Evolutionary conservation across 768 basidiomycete species (phyloP).

Genomic region (Pisolithus sp.): DNA sequence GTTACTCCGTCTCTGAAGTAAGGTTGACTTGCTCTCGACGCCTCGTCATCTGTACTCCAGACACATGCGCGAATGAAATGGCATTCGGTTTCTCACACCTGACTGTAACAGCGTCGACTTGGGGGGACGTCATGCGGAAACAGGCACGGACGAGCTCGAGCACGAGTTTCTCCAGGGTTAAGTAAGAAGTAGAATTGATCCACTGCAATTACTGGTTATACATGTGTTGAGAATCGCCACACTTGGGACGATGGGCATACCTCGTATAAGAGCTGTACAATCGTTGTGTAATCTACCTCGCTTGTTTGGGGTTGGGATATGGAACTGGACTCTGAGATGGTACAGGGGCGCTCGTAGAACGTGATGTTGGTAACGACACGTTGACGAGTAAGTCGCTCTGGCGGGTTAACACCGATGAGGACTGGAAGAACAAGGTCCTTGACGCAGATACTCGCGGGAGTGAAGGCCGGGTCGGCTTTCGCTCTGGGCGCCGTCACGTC

Average conservation of each 20-base stretch:
- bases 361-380: constrained; percentile 49
- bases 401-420: constrained; percentile 67
- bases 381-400: constrained; percentile 62
- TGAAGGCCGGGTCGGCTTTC: no score
- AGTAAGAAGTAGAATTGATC: constrained; percentile 42
- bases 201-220: constrained; percentile 25
- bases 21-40: neutral
- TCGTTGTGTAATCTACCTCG: constrained; percentile 28
- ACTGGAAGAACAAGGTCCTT: constrained; percentile 43
- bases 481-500: constrained; percentile 27
- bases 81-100: constrained; percentile 63
- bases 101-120: constrained; percentile 36
- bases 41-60: constrained; percentile 53
- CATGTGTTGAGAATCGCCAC: neutral
- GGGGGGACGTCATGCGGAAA: constrained; percentile 21
- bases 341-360: constrained; percentile 29
- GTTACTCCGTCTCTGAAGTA: no score
- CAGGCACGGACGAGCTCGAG: constrained; percentile 40
- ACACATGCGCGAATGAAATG: constrained; percentile 50
- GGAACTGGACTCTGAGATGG: neutral
- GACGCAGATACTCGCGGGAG: constrained; percentile 32
- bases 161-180: constrained; percentile 59
- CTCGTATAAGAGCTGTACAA: constrained; percentile 25
- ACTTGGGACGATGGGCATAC: neutral
- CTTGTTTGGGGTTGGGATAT: constrained; percentile 1